A percentile compares a stretch with the other conserved stretches of the same genome.
phyloP scores from a whole-genome alignment of 164 flowering plant genomes.

The Magnolia officinalis region DNA sequence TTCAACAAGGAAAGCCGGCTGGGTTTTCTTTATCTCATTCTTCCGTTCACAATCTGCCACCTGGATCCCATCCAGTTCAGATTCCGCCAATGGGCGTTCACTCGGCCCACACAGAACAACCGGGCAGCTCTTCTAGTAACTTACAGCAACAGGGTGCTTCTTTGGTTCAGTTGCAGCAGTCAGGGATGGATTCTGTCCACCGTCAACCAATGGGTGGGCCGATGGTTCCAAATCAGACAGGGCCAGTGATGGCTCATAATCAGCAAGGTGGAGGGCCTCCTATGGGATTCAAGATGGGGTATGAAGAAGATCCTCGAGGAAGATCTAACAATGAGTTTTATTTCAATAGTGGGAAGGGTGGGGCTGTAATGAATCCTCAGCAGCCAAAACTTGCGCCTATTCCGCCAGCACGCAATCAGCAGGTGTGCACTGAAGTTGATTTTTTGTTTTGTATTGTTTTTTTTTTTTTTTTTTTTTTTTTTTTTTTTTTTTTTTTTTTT shows the following conservation, averaged over 20 bases:
- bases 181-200: constrained; percentile 35
- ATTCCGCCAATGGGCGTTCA: constrained; percentile 33
- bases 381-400: constrained; percentile 59
- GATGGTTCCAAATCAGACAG: constrained; percentile 50
- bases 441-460: neutral
- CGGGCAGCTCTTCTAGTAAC: constrained; percentile 29
- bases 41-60: constrained; percentile 30
- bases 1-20: constrained; percentile 40
- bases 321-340: constrained; percentile 49
- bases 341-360: constrained; percentile 37
- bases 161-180: constrained; percentile 30
- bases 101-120: constrained; percentile 37
- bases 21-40: constrained; percentile 51
- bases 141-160: constrained; percentile 36
- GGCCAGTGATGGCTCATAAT: constrained; percentile 33
- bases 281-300: constrained; percentile 36
- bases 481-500: no score
- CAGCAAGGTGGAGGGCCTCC: constrained; percentile 47
- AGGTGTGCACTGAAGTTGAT: constrained; percentile 29
- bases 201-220: constrained; percentile 40
- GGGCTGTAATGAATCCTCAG: constrained; percentile 31
- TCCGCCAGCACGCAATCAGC: constrained; percentile 50
- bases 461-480: no score
- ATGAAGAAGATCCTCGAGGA: constrained; percentile 47
- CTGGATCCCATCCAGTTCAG: constrained; percentile 38